Evolutionary conservation across 169 alveolate genomes (phyloP).

Genomic region (Plasmodium malariae): DNA sequence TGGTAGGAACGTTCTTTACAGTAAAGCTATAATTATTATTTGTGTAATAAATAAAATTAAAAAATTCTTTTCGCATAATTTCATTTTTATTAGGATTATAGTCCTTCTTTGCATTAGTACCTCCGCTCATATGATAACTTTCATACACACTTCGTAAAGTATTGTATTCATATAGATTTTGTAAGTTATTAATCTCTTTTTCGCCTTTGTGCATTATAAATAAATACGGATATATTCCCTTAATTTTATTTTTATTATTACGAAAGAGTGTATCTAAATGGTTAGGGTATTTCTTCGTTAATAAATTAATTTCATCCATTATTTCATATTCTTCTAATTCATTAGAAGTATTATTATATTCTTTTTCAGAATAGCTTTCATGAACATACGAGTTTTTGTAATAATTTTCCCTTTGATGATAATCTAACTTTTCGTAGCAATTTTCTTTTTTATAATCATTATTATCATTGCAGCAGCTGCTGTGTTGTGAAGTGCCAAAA

Average conservation of each 20-base stretch:
- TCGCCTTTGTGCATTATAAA: neutral
- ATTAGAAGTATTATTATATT: neutral
- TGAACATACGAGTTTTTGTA: too few species aligned
- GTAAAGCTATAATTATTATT: conserved; percentile 6
- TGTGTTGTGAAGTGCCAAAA: too few species aligned
- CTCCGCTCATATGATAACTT: neutral
- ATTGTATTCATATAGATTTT: conserved; percentile 26
- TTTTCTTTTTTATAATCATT: too few species aligned
- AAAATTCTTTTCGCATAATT: conserved; percentile 11
- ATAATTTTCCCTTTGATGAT: too few species aligned
- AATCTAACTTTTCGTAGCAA: too few species aligned
- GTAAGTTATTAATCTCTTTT: neutral
- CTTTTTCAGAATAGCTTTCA: too few species aligned
- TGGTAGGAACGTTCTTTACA: conserved; percentile 29
- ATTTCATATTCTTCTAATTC: conserved; percentile 5
- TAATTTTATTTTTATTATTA: neutral
- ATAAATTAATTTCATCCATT: neutral
- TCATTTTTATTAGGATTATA: neutral
- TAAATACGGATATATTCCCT: neutral
- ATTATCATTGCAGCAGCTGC: too few species aligned
- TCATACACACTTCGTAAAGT: neutral
- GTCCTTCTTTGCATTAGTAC: neutral
- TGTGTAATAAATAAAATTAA: neutral
- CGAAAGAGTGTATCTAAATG: neutral
- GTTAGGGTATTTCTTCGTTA: neutral